Percentiles rank a stretch among this genome's conserved stretches.
Conservation (phyloP, 225 moss, liverwort and hornwort genomes). For the Bryoerythrophyllum caledonicum region DNA sequence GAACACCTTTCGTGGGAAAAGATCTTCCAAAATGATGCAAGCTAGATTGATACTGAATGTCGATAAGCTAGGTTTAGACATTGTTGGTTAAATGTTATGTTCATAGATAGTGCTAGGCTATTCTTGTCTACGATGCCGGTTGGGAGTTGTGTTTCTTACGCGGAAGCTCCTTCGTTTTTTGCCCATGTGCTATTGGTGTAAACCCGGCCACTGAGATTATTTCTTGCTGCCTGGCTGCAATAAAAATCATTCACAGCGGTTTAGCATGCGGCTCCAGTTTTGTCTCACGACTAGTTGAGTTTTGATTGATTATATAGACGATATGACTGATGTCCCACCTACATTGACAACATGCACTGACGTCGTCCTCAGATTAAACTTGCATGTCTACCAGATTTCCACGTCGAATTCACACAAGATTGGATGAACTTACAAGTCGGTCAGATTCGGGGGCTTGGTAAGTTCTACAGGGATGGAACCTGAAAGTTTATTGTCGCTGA, state of each 20-base stretch:
- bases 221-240: conserved; percentile 12
- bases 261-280: conserved; percentile 12
- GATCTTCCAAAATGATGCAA: neutral
- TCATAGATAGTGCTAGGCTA: neutral
- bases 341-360: neutral
- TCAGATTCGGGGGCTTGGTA: neutral
- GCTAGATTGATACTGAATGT: neutral
- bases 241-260: neutral
- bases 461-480: conserved; percentile 40
- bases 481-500: conserved; percentile 23
- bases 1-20: too few species aligned
- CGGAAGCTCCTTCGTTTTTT: accelerated
- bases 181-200: conserved; percentile 24
- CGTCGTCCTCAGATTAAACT: neutral
- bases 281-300: too few species aligned
- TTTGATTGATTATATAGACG: neutral
- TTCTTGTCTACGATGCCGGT: neutral
- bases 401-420: neutral
- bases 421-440: conserved; percentile 5
- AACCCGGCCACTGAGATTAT: conserved; percentile 35
- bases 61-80: neutral
- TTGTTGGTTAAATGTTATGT: neutral
- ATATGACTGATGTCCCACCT: neutral
- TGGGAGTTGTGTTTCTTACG: conserved; percentile 22
- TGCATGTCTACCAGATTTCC: neutral